Evolutionary conservation across 345 rosid species (phyloP).

Genomic region (Euphorbia tirucalli): DNA sequence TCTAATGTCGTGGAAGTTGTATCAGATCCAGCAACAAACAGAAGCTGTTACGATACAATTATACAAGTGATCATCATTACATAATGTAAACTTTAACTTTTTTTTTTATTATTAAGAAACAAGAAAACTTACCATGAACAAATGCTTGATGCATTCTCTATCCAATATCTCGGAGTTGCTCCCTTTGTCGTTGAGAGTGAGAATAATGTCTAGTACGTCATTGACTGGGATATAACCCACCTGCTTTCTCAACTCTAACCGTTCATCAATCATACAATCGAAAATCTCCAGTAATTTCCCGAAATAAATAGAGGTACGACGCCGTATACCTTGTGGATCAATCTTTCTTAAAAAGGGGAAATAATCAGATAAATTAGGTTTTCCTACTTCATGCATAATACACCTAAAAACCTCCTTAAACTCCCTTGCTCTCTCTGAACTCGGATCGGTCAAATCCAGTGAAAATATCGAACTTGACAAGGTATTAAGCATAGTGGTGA

Average conservation of each 20-base stretch:
- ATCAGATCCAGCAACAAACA: slow-evolving; percentile 42
- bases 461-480: slow-evolving; percentile 46
- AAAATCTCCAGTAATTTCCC: slow-evolving; percentile 22
- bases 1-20: slow-evolving; percentile 33
- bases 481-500: slow-evolving; percentile 36
- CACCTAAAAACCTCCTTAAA: slow-evolving; percentile 34
- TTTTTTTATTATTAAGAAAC: too few relatives aligned
- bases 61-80: too few relatives aligned
- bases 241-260: slow-evolving; percentile 22
- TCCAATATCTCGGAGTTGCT: background rate
- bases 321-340: too few relatives aligned
- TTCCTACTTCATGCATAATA: slow-evolving; percentile 40
- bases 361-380: slow-evolving; percentile 40
- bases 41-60: slow-evolving; percentile 32
- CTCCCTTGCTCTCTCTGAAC: slow-evolving; percentile 19
- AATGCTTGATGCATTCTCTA: slow-evolving; percentile 13
- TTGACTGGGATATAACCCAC: background rate
- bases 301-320: slow-evolving; percentile 9
- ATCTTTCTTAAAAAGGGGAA: slow-evolving; percentile 41
- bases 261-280: slow-evolving; percentile 24
- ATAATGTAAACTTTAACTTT: too few relatives aligned
- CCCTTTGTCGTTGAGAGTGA: slow-evolving; percentile 26
- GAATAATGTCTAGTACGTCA: slow-evolving; percentile 41
- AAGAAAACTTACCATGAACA: slow-evolving; percentile 10
- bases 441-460: slow-evolving; percentile 34